Evolutionary conservation across 345 rosid species (phyloP).

Genomic region (Punica granatum): DNA sequence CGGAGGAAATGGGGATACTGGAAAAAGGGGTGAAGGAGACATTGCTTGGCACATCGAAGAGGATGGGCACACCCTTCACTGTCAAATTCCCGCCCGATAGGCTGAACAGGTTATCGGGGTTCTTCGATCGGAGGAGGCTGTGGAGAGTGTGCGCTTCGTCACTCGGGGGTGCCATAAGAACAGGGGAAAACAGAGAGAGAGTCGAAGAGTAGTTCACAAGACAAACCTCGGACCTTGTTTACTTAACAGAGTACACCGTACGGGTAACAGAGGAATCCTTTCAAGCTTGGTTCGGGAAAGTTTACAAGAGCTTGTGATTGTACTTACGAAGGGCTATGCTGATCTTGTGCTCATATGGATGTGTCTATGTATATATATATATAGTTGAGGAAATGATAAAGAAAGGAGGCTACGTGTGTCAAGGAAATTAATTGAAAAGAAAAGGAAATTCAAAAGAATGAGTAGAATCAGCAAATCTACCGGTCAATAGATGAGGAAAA

Average conservation of each 20-base stretch:
- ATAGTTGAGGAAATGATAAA: too few relatives aligned
- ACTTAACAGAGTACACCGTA: too few relatives aligned
- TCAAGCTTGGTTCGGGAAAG: too few relatives aligned
- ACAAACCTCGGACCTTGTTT: neutral
- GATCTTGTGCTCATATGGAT: too few relatives aligned
- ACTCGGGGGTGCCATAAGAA: constrained; percentile 58
- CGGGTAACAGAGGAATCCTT: too few relatives aligned
- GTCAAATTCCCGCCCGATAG: constrained; percentile 35
- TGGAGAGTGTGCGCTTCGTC: constrained; percentile 18
- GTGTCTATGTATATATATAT: too few relatives aligned
- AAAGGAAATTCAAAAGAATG: too few relatives aligned
- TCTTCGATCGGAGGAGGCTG: constrained; percentile 12
- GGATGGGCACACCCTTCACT: constrained; percentile 42
- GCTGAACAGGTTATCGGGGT: constrained; percentile 20
- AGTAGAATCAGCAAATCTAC: too few relatives aligned
- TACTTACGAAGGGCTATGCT: too few relatives aligned
- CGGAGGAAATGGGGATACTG: constrained; percentile 27
- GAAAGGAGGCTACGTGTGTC: neutral
- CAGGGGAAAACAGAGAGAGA: neutral
- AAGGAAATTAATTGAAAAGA: neutral
- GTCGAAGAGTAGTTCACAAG: neutral
- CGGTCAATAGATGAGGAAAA: too few relatives aligned
- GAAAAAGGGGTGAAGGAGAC: constrained; percentile 43
- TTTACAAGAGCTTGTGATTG: too few relatives aligned
- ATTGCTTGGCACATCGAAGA: constrained; percentile 63